Conservation (phyloP, 768 basidiomycete genomes). For the Phanerochaete carnosa region DNA sequence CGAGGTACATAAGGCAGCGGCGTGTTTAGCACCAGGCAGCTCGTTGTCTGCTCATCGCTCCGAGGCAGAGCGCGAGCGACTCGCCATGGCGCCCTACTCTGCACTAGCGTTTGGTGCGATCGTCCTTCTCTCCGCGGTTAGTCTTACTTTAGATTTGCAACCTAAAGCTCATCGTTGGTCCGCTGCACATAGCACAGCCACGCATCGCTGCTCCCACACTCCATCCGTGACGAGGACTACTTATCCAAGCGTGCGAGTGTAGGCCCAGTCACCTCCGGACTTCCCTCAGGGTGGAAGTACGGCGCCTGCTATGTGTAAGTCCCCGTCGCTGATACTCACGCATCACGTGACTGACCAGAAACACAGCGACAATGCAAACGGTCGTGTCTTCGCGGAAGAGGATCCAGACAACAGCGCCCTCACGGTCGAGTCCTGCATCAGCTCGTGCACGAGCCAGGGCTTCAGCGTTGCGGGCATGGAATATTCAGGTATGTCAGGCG, state of each 20-base stretch:
- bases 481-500: slow-evolving; percentile 42
- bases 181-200: not conserved
- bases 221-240: not conserved
- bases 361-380: slow-evolving; percentile 52
- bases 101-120: not conserved
- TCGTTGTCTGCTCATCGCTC: not conserved
- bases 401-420: slow-evolving; percentile 31
- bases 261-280: slow-evolving; percentile 45
- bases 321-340: not conserved
- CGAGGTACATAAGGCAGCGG: not conserved
- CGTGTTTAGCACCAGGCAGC: not conserved
- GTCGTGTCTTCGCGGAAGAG: slow-evolving; percentile 52
- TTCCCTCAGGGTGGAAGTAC: slow-evolving; percentile 58
- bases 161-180: not conserved
- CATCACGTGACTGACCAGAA: not conserved
- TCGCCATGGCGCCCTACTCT: not conserved
- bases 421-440: slow-evolving; percentile 65
- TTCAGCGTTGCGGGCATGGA: slow-evolving; percentile 71
- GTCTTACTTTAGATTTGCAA: not conserved
- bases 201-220: not conserved
- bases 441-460: slow-evolving; percentile 48
- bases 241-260: slow-evolving; percentile 16
- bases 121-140: not conserved
- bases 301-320: slow-evolving; percentile 60
- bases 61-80: not conserved